Conservation (phyloP, 768 basidiomycete genomes). For the Mycena olivaceomarginata region DNA sequence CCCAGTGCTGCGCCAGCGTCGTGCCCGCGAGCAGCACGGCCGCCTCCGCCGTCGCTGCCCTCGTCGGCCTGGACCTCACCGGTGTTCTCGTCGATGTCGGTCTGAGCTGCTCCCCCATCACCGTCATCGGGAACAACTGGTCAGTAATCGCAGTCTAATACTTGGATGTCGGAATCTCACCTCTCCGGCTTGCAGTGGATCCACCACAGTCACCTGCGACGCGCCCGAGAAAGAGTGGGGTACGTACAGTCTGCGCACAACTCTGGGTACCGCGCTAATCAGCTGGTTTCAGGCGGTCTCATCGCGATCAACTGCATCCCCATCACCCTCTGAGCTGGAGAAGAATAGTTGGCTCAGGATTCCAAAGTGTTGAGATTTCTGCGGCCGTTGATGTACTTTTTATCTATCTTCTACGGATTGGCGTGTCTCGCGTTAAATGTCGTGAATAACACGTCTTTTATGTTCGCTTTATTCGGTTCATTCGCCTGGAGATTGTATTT, state of each 20-base stretch:
- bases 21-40: not conserved
- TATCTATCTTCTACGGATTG: not conserved
- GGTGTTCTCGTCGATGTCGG: not conserved
- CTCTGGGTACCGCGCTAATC: not conserved
- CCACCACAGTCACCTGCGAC: not conserved
- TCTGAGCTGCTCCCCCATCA: not conserved
- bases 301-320: slow-evolving; percentile 1
- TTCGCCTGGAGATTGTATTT: no score
- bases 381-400: not conserved
- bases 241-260: not conserved
- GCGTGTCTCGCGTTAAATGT: not conserved
- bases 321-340: not conserved
- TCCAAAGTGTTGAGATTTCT: not conserved
- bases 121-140: not conserved
- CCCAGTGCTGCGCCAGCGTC: not conserved
- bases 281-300: not conserved
- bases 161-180: no score
- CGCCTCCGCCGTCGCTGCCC: not conserved
- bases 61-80: not conserved
- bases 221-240: slow-evolving; percentile 1
- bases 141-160: no score
- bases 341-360: not conserved
- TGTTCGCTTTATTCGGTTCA: not conserved
- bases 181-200: no score
- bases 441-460: not conserved